A percentile compares a stretch with the other conserved stretches of the same genome.
Conservation (phyloP, 164 flowering plant genomes). For the Vitis rupestris region DNA sequence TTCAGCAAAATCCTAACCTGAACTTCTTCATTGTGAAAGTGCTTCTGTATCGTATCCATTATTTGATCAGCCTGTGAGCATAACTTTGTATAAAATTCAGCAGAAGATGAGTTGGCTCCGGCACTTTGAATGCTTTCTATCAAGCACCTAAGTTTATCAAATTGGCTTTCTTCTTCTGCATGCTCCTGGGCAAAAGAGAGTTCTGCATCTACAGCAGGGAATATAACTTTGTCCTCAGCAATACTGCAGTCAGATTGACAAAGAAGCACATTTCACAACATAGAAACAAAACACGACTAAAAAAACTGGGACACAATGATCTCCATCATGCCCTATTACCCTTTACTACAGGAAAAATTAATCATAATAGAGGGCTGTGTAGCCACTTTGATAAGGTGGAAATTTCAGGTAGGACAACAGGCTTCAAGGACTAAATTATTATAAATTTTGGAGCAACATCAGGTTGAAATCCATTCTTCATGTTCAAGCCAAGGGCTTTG, state of each 20-base stretch:
- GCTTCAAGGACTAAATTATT: no score
- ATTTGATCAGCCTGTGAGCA: constrained; percentile 83
- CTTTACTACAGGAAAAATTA: no score
- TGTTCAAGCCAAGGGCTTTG: not conserved
- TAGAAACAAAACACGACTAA: not conserved
- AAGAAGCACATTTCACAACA: not conserved
- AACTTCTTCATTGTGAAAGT: constrained; percentile 81
- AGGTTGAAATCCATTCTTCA: not conserved
- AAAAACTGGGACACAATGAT: not conserved
- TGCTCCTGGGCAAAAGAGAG: constrained; percentile 84
- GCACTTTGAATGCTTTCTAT: constrained; percentile 81
- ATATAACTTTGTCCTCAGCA: constrained; percentile 93
- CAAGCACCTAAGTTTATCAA: constrained; percentile 72
- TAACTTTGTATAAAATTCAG: constrained; percentile 67
- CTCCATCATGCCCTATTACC: no score
- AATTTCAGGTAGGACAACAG: no score
- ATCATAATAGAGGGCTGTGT: no score
- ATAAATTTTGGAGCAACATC: not conserved
- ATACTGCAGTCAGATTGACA: constrained; percentile 59
- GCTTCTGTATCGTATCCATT: constrained; percentile 74
- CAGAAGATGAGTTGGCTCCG: constrained; percentile 60
- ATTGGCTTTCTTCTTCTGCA: constrained; percentile 85
- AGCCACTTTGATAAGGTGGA: no score
- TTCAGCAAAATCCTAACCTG: constrained; percentile 44
- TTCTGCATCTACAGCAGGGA: constrained; percentile 90